These are phyloP conservation scores for Fusarium scirpi DNA, from an alignment of 2,329 filamentous ascomycete genomes.

Conservation along the genomic window DNA sequence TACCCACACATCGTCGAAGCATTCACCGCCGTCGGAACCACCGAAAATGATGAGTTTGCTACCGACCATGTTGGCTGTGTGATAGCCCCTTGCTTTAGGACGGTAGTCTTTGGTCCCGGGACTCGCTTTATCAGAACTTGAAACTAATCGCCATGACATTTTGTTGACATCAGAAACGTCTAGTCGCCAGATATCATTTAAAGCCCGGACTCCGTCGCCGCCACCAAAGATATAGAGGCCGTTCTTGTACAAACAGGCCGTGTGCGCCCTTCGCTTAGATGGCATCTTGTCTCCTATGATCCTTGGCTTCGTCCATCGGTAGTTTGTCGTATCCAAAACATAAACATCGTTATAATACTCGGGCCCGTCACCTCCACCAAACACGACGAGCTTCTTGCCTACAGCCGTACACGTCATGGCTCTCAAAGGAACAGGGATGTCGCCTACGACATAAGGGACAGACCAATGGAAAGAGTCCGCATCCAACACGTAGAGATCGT, in stretches of 20 bases:
- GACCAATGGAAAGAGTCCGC: constrained; percentile 79
- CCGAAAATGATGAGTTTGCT: constrained; percentile 79
- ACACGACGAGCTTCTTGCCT: constrained; percentile 76
- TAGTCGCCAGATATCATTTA: constrained; percentile 79
- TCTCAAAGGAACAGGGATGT: constrained; percentile 72
- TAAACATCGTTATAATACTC: constrained; percentile 80
- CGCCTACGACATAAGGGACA: constrained; percentile 71
- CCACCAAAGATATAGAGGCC: constrained; percentile 80
- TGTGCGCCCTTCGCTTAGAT: constrained; percentile 74
- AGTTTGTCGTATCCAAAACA: constrained; percentile 77
- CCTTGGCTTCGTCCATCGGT: constrained; percentile 72
- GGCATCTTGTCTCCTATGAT: constrained; percentile 70
- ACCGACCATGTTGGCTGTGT: constrained; percentile 79
- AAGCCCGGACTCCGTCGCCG: constrained; percentile 75
- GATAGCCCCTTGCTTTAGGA: constrained; percentile 75
- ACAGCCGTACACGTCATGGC: constrained; percentile 80
- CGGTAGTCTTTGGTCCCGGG: constrained; percentile 54
- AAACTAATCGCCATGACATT: constrained; percentile 77
- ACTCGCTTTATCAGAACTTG: constrained; percentile 56
- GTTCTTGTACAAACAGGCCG: constrained; percentile 77
- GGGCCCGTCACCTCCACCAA: constrained; percentile 77
- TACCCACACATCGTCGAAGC: constrained; percentile 79
- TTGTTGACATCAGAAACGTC: constrained; percentile 74
- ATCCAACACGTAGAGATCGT: constrained; percentile 76
- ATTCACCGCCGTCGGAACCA: constrained; percentile 77